phyloP scores from a whole-genome alignment of 2,329 filamentous ascomycete genomes.

The Lecanicillium sp. region DNA sequence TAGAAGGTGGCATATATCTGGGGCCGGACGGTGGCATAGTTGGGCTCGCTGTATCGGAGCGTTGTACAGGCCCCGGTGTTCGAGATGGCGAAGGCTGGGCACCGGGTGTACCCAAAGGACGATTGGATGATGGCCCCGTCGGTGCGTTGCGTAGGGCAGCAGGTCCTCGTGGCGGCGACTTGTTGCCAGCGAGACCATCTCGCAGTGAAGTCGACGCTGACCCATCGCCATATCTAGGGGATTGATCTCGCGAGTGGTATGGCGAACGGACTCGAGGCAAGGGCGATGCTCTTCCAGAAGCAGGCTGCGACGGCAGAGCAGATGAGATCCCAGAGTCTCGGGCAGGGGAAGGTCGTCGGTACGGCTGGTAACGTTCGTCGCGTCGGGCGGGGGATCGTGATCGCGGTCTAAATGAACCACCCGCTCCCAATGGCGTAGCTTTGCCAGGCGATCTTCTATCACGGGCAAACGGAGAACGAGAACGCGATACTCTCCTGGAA shows the following conservation, averaged over 20 bases:
- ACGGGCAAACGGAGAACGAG: conserved; percentile 40
- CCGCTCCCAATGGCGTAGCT: conserved; percentile 28
- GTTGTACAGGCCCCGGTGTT: conserved; percentile 22
- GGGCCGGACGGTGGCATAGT: conserved; percentile 46
- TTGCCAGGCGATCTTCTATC: conserved; percentile 24
- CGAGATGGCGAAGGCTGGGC: conserved; percentile 14
- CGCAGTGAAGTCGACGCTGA: conserved; percentile 17
- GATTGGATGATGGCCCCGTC: conserved; percentile 29
- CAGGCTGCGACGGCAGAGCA: conserved; percentile 40
- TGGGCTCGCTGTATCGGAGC: conserved; percentile 35
- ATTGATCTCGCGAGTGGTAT: conserved; percentile 34
- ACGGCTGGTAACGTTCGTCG: conserved; percentile 34
- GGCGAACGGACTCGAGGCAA: conserved; percentile 41
- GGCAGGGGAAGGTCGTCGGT: conserved; percentile 39
- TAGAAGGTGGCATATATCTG: conserved; percentile 38
- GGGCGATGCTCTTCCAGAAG: conserved; percentile 46
- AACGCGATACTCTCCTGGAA: conserved; percentile 42
- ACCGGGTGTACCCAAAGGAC: neutral
- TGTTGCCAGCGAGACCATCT: conserved; percentile 21
- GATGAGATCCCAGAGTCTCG: conserved; percentile 43
- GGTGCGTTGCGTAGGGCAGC: conserved; percentile 45
- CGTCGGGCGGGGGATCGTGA: conserved; percentile 44
- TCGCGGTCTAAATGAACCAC: conserved; percentile 43
- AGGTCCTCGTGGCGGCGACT: conserved; percentile 48
- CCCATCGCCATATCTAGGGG: conserved; percentile 20